Conservation (phyloP, 768 basidiomycete genomes). For the Phylloporus sp. region DNA sequence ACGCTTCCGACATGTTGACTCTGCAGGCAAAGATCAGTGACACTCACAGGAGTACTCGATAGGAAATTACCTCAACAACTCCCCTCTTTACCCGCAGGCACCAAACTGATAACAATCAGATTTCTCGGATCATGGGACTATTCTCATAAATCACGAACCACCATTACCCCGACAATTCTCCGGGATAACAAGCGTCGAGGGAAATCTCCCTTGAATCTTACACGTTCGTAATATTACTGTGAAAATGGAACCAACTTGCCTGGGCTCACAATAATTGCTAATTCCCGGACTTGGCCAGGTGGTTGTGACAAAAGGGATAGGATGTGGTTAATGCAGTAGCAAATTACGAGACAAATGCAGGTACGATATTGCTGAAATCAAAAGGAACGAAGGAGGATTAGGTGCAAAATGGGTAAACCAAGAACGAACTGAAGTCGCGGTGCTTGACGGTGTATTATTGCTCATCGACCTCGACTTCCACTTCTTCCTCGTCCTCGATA, state of each 20-base stretch:
- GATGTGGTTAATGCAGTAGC: conserved; percentile 8
- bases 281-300: no score
- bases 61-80: not conserved
- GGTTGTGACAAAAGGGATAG: no score
- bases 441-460: conserved; percentile 23
- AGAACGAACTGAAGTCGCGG: not conserved
- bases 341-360: conserved; percentile 20
- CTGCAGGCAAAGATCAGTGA: not conserved
- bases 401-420: not conserved
- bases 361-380: conserved; percentile 13
- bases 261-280: no score
- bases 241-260: no score
- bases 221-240: no score
- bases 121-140: no score
- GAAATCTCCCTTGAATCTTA: not conserved
- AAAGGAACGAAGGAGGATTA: not conserved
- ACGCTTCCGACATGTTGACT: conserved; percentile 11
- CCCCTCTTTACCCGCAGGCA: conserved; percentile 17
- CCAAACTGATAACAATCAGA: no score
- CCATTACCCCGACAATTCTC: conserved; percentile 10
- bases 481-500: conserved; percentile 41
- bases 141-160: no score
- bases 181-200: not conserved
- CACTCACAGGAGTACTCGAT: not conserved
- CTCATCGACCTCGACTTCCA: conserved; percentile 37